Conservation (phyloP, 176 grass and related monocot genomes). For the Puya raimondii region DNA sequence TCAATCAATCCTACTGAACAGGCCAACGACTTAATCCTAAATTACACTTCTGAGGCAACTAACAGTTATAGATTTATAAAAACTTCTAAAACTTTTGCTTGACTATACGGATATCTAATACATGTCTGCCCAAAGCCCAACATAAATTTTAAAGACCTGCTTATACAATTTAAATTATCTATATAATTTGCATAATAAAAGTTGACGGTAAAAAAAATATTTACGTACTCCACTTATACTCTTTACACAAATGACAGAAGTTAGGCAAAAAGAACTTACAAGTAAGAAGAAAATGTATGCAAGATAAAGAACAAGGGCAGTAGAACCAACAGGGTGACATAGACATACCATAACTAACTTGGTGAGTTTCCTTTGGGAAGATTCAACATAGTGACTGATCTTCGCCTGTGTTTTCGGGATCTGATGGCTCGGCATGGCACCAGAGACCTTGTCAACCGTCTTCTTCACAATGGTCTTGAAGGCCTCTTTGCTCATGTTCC, state of each 20-base stretch:
- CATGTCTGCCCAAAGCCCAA: too few species aligned
- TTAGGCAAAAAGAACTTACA: constrained; percentile 6
- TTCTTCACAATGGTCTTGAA: constrained; percentile 97
- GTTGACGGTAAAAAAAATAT: too few species aligned
- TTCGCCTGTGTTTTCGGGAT: constrained; percentile 77
- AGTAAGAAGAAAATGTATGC: constrained; percentile 20
- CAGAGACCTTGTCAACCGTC: constrained; percentile 95
- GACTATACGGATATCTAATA: too few species aligned
- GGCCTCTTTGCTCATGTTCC: constrained; percentile 94
- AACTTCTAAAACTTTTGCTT: too few species aligned
- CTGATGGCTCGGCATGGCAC: constrained; percentile 59
- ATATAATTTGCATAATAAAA: too few species aligned
- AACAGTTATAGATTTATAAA: too few species aligned
- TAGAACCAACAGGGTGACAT: constrained; percentile 21
- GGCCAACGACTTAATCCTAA: too few species aligned
- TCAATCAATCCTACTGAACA: too few species aligned
- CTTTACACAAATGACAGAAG: neutral
- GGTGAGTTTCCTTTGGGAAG: constrained; percentile 79
- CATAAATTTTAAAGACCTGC: too few species aligned
- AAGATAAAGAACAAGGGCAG: constrained; percentile 21
- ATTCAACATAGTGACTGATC: constrained; percentile 79
- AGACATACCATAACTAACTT: constrained; percentile 95
- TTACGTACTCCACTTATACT: too few species aligned
- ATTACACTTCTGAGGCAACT: too few species aligned
- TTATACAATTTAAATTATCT: too few species aligned